Conservation (phyloP, 441 rosid species). For the Oxalis stricta region DNA sequence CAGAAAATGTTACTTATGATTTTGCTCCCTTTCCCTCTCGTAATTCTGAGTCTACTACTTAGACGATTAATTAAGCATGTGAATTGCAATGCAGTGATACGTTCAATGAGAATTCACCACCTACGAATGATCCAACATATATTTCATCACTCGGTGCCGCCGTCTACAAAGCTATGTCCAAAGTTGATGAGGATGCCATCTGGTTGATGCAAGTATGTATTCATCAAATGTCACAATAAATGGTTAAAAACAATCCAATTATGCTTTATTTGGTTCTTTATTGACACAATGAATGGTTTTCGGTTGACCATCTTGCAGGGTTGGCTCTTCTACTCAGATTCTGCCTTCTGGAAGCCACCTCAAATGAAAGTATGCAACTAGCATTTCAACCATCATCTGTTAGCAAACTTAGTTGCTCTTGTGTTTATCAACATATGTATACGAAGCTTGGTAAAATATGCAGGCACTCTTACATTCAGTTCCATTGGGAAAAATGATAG, state of each 20-base stretch:
- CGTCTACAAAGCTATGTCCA: slow-evolving; percentile 87
- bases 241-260: not conserved
- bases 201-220: slow-evolving; percentile 94
- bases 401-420: too few relatives aligned
- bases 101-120: slow-evolving; percentile 91
- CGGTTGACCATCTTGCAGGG: slow-evolving; percentile 40
- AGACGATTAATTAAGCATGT: slow-evolving; percentile 3
- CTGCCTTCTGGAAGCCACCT: slow-evolving; percentile 81
- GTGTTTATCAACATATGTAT: slow-evolving; percentile 1
- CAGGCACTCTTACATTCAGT: slow-evolving; percentile 96
- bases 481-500: slow-evolving; percentile 90
- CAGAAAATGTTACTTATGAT: not conserved
- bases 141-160: slow-evolving; percentile 85
- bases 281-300: slow-evolving; percentile 1
- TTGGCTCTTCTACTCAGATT: slow-evolving; percentile 88
- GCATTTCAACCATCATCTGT: too few relatives aligned
- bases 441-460: slow-evolving; percentile 13
- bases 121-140: slow-evolving; percentile 64
- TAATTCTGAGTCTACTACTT: not conserved
- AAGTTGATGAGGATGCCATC: slow-evolving; percentile 78
- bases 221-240: not conserved
- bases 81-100: slow-evolving; percentile 53
- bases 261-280: not conserved
- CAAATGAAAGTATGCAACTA: slow-evolving; percentile 65
- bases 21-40: not conserved